These are phyloP conservation scores for Seiridium cupressi DNA, from an alignment of 2,329 filamentous ascomycete species.

Conservation along the genomic window DNA sequence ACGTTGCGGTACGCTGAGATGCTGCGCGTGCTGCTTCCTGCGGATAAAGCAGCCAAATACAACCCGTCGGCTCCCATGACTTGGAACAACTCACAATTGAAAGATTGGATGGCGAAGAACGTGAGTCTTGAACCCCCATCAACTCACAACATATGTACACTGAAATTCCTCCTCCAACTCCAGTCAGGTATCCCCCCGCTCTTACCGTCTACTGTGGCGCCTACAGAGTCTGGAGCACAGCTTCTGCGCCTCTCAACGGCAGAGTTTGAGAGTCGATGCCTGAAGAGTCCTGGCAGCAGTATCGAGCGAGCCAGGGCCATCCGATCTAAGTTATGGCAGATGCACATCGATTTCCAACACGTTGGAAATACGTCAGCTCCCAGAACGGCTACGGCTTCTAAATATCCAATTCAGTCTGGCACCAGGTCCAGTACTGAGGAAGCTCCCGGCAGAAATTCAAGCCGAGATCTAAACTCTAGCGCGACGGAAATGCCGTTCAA, in stretches of 20 bases:
- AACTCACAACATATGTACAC: neutral
- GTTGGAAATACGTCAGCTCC: neutral
- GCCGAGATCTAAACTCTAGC: slow-evolving; percentile 25
- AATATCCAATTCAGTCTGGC: no score
- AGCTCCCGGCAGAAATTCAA: slow-evolving; percentile 13
- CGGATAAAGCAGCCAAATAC: slow-evolving; percentile 14
- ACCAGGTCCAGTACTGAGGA: neutral
- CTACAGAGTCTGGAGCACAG: slow-evolving; percentile 38
- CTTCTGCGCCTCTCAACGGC: slow-evolving; percentile 36
- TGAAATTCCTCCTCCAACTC: neutral
- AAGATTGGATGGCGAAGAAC: slow-evolving; percentile 37
- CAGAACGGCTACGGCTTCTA: no score
- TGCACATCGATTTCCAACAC: slow-evolving; percentile 38
- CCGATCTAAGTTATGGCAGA: slow-evolving; percentile 38
- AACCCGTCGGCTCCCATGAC: slow-evolving; percentile 29
- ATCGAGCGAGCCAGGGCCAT: slow-evolving; percentile 39
- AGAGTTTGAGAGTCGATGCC: slow-evolving; percentile 39
- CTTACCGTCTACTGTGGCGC: slow-evolving; percentile 30
- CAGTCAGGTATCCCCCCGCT: neutral
- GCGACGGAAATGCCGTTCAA: slow-evolving; percentile 30
- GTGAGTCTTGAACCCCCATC: slow-evolving; percentile 25
- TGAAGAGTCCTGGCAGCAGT: slow-evolving; percentile 32
- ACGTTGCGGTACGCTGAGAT: slow-evolving; percentile 48
- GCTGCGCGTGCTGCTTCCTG: slow-evolving; percentile 32
- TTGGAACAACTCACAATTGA: slow-evolving; percentile 37